These are phyloP conservation scores for Paspalum vaginatum DNA, from an alignment of 176 grass and related monocot species.

Conservation along the genomic window DNA sequence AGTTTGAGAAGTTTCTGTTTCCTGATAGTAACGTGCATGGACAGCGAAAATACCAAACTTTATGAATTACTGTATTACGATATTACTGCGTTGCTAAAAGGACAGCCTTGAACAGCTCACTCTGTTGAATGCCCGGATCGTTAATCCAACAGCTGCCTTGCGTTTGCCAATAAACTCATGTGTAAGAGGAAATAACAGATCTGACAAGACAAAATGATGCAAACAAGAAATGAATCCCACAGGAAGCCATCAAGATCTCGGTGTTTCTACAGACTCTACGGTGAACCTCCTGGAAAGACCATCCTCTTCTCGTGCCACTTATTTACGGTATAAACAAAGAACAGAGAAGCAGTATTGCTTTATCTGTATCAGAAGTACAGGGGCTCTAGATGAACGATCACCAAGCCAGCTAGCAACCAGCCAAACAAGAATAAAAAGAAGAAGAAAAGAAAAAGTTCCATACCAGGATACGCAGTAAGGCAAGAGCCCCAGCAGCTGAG, in stretches of 20 bases:
- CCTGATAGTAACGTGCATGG: conserved; percentile 11
- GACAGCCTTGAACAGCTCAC: neutral
- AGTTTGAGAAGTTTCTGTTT: neutral
- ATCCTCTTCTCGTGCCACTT: neutral
- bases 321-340: neutral
- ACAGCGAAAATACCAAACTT: neutral
- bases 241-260: neutral
- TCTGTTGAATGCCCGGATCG: neutral
- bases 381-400: neutral
- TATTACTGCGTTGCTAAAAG: neutral
- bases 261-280: neutral
- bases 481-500: no score
- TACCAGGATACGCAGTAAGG: no score
- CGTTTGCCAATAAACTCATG: neutral
- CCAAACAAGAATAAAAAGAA: no score
- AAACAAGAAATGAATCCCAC: neutral
- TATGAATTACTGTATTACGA: neutral
- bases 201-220: neutral
- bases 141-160: neutral
- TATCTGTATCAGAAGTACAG: neutral
- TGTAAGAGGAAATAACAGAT: neutral
- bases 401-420: no score
- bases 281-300: neutral
- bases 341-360: neutral
- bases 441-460: no score